phyloP scores from a whole-genome alignment of 2,329 filamentous ascomycete genomes.

The Botrytis medusae region DNA sequence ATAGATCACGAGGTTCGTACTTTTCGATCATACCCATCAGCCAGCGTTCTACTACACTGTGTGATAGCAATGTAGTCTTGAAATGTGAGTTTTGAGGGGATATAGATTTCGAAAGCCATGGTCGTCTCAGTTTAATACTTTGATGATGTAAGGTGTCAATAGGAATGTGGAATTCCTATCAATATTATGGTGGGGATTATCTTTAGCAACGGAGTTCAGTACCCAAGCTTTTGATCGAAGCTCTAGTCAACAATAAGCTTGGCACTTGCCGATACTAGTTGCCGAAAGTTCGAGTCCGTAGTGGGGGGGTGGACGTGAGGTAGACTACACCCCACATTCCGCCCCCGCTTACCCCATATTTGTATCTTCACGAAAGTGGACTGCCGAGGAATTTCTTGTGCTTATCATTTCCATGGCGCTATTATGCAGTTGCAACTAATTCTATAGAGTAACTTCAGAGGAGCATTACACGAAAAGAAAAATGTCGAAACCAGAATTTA shows the following conservation, averaged over 20 bases:
- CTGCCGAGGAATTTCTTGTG: not conserved
- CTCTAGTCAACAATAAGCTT: not conserved
- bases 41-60: constrained; percentile 33
- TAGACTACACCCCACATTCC: not conserved
- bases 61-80: constrained; percentile 33
- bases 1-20: constrained; percentile 19
- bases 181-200: not conserved
- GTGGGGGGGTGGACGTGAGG: not conserved
- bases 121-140: not conserved
- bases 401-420: not conserved
- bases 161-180: not conserved
- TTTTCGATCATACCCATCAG: constrained; percentile 36
- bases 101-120: constrained; percentile 34
- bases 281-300: not conserved
- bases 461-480: not conserved
- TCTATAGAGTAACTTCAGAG: not conserved
- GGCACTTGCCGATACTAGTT: not conserved
- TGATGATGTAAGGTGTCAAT: not conserved
- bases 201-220: not conserved
- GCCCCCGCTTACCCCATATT: not conserved
- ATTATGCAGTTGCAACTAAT: not conserved
- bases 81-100: constrained; percentile 32
- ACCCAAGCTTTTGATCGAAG: not conserved
- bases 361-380: not conserved
- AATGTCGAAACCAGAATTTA: constrained; percentile 25